phyloP scores from a whole-genome alignment of 2,329 filamentous ascomycete species.

The Anisogramma anomala region DNA sequence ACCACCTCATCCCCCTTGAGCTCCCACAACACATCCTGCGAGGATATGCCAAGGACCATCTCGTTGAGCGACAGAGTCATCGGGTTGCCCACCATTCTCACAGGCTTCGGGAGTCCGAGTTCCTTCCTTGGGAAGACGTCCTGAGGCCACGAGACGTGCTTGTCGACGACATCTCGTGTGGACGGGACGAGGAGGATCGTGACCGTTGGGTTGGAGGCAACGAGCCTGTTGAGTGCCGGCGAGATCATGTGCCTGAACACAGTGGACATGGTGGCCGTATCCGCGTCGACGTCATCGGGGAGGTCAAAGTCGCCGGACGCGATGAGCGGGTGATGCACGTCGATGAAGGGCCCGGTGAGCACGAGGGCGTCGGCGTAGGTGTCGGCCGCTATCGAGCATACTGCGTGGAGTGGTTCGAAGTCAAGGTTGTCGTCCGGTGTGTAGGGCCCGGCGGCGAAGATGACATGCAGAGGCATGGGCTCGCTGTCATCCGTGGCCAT shows the following conservation, averaged over 20 bases:
- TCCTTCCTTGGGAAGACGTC: conserved; percentile 55
- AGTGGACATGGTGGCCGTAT: conserved; percentile 68
- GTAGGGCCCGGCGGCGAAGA: conserved; percentile 79
- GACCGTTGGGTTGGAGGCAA: conserved; percentile 57
- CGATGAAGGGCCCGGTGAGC: conserved; percentile 78
- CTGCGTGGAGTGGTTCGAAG: conserved; percentile 72
- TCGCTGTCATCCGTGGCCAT: conserved; percentile 50
- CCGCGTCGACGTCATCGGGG: conserved; percentile 59
- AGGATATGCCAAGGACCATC: conserved; percentile 66
- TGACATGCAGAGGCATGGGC: conserved; percentile 58
- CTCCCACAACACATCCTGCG: conserved; percentile 75
- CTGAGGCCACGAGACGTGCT: conserved; percentile 75
- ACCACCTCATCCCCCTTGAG: conserved; percentile 63
- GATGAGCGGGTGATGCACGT: conserved; percentile 80
- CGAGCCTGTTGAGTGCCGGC: conserved; percentile 59
- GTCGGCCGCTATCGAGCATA: conserved; percentile 67
- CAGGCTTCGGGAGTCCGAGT: conserved; percentile 64
- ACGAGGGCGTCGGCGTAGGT: conserved; percentile 68
- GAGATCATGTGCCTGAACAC: conserved; percentile 76
- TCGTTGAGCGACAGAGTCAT: conserved; percentile 87
- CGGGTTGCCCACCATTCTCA: conserved; percentile 72
- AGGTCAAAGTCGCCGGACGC: conserved; percentile 70
- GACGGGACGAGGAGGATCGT: conserved; percentile 77
- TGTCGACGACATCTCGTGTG: conserved; percentile 67
- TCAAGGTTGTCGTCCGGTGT: conserved; percentile 86